These are phyloP conservation scores for Dactylellina haptotyla DNA, from an alignment of 2,329 filamentous ascomycete genomes.

Conservation along the genomic window DNA sequence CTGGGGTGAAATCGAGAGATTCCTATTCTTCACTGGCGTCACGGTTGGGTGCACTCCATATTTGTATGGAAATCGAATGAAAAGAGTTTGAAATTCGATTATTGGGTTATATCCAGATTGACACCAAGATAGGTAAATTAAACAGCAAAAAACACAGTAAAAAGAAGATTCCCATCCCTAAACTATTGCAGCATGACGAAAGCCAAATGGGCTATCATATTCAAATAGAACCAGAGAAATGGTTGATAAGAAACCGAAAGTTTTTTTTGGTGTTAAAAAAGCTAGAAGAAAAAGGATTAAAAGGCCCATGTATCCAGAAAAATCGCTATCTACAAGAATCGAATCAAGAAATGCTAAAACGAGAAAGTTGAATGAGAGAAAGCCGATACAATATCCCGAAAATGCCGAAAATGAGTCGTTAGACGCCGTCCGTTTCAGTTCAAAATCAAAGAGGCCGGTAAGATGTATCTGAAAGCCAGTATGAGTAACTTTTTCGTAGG, in stretches of 20 bases:
- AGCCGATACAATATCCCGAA: conserved; percentile 15
- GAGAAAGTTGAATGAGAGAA: background rate
- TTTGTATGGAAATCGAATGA: too few relatives aligned
- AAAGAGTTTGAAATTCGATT: too few relatives aligned
- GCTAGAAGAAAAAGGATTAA: too few relatives aligned
- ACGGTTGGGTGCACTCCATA: too few relatives aligned
- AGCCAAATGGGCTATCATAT: background rate
- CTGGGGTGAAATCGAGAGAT: too few relatives aligned
- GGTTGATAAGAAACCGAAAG: too few relatives aligned
- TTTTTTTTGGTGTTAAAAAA: background rate
- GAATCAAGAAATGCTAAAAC: conserved; percentile 3
- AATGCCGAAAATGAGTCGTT: conserved; percentile 35
- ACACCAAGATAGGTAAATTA: too few relatives aligned
- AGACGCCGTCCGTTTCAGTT: conserved; percentile 32
- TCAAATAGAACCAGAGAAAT: background rate
- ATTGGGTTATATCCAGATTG: too few relatives aligned
- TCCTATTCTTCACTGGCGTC: too few relatives aligned
- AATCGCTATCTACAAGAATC: conserved; percentile 34
- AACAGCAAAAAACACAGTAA: background rate
- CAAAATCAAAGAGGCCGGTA: background rate
- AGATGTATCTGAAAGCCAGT: background rate
- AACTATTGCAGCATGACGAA: too few relatives aligned
- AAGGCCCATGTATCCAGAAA: conserved; percentile 8
- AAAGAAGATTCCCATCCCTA: background rate
- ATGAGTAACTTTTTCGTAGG: background rate